Base-by-base conservation (phyloP, 768 basidiomycete genomes). In the Vararia minispora region DNA sequence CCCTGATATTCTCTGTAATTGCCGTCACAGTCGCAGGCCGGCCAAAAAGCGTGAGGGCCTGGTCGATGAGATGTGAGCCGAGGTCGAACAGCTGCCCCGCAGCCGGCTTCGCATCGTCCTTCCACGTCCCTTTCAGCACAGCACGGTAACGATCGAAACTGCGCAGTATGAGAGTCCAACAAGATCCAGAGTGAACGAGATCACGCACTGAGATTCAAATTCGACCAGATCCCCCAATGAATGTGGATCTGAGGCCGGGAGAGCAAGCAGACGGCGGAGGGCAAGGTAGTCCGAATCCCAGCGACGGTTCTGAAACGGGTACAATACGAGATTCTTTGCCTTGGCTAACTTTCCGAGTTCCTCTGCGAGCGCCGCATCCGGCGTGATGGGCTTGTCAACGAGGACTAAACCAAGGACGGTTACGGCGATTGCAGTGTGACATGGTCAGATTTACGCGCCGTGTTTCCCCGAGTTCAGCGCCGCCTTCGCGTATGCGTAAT, bases 241-340 rank as follows among this genome's bases (percentile, higher is more conserved):
- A 37, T 68, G 59, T 2, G 71, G 61, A 12, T 71, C 65, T 8
- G 65, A 59, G 7, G 67, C 51, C 12, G 76, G 72, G 14, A 78
- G 62, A 6, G 62, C 58, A 18, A 87, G 56, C 17, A 87, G 64
- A 27, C 64, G 63, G 46, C 67, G 69, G 34, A 87, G 58, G 6
- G 82, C 70, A 27, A 84, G 62, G 58, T 77, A 85, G 52, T 88
- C 84, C 2, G 78, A 75, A 57, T 86, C 83, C 74, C 76, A 86
- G 40, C 83, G 69, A 35, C 84, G 67, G 53, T 81, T 83, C 52
- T 83, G 82, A 57, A 73, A 83, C 11, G 71, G 71, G 52, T 80
- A 86, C 14, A 86, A 59, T 23, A 85, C 66, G 20, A 79, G 63
- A 13, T 66, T 62, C 50, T 79, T 79, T 9, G 65, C 54, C 43